Evolutionary conservation across 352 stramenopile species (phyloP), one percentile per base, ranked within the genome.

Genomic region (Phytophthora meadii): DNA sequence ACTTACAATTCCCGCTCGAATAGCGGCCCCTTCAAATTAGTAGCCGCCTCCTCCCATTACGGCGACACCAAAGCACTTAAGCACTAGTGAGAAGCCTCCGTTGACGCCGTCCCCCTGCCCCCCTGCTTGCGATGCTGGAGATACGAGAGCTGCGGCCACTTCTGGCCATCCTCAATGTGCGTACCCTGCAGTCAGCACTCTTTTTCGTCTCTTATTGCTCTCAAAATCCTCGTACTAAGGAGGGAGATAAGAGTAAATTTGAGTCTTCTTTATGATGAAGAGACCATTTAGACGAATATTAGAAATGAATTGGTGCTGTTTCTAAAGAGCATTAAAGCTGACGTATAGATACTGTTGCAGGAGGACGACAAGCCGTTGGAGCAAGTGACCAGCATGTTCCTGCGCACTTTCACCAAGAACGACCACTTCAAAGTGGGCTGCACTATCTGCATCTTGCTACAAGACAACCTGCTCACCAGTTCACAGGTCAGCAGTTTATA

Each of bases 371-470:
- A 93, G 72, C 80, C 85, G 39, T 54, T 95, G 37, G 87, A 95
- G 54, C 77, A 88, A 57, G 87, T 95, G 24, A 59, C 70, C 9
- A 83, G 70, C 45, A 69, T 85, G 49, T 94, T 94, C 62, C 60
- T 86, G 52, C 81, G 82, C 40, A 92, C 87, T 8, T 95, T 93
- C 69, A 92, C 81, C 46, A 95, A 95, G 70, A 95, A 92, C 55
- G 87, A 94, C 70, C 87, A 95, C 69, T 95, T 95, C 65, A 93
- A 94, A 88, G 81, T 95, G 48, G 91, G 91, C 63, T 97, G 89
- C 76, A 93, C 86, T 37, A 83, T 97, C 59, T 96, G 84, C 72
- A 93, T 96, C 64, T 52, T 97, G 68, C 68, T 97, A 14, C 81
- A 93, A 59, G 91, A 97, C 75, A 97, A 97, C 44, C 68, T 97